phyloP scores from a whole-genome alignment of 768 basidiomycete species.

The Leccinum ochraceum region DNA sequence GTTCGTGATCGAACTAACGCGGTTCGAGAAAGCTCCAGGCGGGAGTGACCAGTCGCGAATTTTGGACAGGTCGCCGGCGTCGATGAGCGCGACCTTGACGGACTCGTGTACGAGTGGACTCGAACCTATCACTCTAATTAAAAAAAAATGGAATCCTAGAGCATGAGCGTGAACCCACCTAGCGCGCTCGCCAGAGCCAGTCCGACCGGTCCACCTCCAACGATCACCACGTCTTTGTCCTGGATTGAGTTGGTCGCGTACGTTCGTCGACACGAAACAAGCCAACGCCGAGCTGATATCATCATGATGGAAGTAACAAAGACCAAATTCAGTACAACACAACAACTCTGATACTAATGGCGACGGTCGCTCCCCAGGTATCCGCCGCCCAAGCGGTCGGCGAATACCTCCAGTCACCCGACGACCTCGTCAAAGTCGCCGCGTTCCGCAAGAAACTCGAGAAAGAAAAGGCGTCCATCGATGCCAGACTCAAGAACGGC shows the following conservation, averaged over 20 bases:
- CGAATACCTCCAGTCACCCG: constrained; percentile 90
- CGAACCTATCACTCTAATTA: constrained; percentile 44
- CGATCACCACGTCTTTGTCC: constrained; percentile 86
- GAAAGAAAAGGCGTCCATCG: constrained; percentile 95
- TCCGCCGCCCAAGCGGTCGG: constrained; percentile 85
- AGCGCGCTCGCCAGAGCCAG: constrained; percentile 87
- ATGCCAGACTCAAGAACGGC: constrained; percentile 28
- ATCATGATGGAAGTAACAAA: neutral
- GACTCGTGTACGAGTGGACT: constrained; percentile 35
- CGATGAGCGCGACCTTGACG: constrained; percentile 71
- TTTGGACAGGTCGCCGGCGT: constrained; percentile 74
- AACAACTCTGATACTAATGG: constrained; percentile 11
- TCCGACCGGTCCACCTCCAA: constrained; percentile 93
- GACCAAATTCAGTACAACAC: neutral
- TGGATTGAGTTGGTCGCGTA: constrained; percentile 31
- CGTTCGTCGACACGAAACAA: constrained; percentile 8
- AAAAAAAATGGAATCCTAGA: no score
- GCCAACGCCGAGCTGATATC: no score
- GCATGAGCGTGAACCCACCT: constrained; percentile 32
- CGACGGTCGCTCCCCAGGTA: constrained; percentile 46
- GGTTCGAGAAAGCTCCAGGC: constrained; percentile 66
- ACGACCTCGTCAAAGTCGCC: constrained; percentile 87
- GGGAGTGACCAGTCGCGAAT: constrained; percentile 65
- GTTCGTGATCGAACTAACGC: constrained; percentile 85
- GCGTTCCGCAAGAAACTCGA: constrained; percentile 89